Percentiles rank a stretch among this genome's conserved stretches.
Conservation (phyloP, 2,329 filamentous ascomycete species). For the Teratosphaeria gauchensis region DNA sequence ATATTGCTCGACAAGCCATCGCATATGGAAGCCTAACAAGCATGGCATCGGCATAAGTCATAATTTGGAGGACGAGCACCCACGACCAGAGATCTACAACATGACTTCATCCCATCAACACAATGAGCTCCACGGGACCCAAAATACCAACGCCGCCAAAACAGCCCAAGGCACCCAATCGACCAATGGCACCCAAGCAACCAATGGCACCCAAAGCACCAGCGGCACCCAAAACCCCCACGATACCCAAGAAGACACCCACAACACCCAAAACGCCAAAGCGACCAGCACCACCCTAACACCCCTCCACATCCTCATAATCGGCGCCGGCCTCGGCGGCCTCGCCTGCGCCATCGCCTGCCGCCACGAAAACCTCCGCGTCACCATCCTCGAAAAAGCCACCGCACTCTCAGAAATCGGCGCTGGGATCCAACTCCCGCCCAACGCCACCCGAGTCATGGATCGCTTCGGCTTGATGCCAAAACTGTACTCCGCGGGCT, state of each 20-base stretch:
- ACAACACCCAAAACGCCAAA: not conserved
- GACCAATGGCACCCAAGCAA: too few relatives aligned
- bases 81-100: not conserved
- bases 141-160: too few relatives aligned
- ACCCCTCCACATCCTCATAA: not conserved
- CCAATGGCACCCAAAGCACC: too few relatives aligned
- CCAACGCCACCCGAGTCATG: constrained; percentile 1
- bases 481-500: not conserved
- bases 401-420: not conserved
- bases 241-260: too few relatives aligned
- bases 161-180: not conserved
- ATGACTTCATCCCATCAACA: not conserved
- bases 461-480: not conserved
- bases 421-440: constrained; percentile 1
- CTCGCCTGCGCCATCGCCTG: constrained; percentile 1
- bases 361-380: not conserved
- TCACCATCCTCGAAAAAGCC: not conserved
- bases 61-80: too few relatives aligned
- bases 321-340: not conserved
- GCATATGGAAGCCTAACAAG: too few relatives aligned
- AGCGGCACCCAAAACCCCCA: too few relatives aligned
- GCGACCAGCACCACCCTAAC: not conserved
- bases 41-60: too few relatives aligned
- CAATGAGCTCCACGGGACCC: too few relatives aligned
- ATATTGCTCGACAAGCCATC: too few relatives aligned